Evolutionary conservation across 768 basidiomycete genomes (phyloP).

Genomic region (Boletus vermiculosoides): DNA sequence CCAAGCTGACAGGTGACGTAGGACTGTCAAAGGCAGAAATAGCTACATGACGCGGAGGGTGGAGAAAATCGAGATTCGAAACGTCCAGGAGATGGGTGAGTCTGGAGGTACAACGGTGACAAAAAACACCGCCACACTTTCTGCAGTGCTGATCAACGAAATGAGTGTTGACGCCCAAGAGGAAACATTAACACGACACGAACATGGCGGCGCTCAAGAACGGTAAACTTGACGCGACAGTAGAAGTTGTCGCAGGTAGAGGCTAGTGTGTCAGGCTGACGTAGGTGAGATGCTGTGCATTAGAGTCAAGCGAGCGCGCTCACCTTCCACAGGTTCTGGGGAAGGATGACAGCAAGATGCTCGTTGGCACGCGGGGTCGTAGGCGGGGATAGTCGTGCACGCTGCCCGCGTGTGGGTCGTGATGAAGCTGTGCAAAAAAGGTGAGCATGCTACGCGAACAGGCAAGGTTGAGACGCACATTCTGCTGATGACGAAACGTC

Average conservation of each 20-base stretch:
- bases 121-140: constrained; percentile 81
- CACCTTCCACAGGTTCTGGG: constrained; percentile 74
- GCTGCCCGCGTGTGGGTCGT: constrained; percentile 19
- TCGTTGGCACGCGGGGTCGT: constrained; percentile 48
- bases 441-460: background rate
- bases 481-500: constrained; percentile 9
- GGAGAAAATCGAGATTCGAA: constrained; percentile 64
- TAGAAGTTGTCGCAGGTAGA: constrained; percentile 69
- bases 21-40: constrained; percentile 57
- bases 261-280: constrained; percentile 61
- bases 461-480: constrained; percentile 5
- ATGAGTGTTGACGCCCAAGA: constrained; percentile 16
- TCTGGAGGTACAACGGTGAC: constrained; percentile 57
- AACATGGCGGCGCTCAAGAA: constrained; percentile 76
- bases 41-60: constrained; percentile 68
- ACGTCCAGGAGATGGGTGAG: constrained; percentile 68
- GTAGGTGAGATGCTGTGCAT: constrained; percentile 17
- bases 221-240: constrained; percentile 61
- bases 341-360: constrained; percentile 75
- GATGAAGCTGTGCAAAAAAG: constrained; percentile 16
- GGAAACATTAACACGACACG: constrained; percentile 28
- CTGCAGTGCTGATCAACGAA: constrained; percentile 62
- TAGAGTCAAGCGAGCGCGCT: constrained; percentile 8
- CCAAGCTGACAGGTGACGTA: constrained; percentile 51
- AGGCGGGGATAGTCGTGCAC: constrained; percentile 15